Evolutionary conservation across 1,284 basidiomycete species (phyloP).

Genomic region (Abortiporus biennis): DNA sequence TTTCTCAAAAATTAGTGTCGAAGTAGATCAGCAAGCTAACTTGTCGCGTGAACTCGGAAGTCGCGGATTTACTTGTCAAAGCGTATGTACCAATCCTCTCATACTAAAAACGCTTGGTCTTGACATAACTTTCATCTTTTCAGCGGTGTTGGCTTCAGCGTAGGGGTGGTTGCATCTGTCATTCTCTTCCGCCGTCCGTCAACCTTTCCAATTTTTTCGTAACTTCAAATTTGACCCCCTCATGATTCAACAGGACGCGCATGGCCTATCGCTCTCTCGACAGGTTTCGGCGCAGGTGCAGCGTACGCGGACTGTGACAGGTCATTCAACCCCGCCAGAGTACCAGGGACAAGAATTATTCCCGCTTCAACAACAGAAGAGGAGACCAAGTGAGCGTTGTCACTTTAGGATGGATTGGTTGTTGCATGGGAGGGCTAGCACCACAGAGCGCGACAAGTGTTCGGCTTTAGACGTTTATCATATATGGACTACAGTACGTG

Average conservation of each 20-base stretch:
- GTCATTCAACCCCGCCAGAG: constrained; percentile 90
- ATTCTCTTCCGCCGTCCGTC: constrained; percentile 91
- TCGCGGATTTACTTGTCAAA: constrained; percentile 77
- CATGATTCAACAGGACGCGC: constrained; percentile 70
- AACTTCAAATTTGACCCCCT: neutral
- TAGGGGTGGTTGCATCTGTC: constrained; percentile 91
- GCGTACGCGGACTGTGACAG: constrained; percentile 96
- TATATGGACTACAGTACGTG: neutral
- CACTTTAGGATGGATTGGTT: neutral
- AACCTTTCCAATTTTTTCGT: constrained; percentile 2
- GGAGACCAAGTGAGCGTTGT: neutral
- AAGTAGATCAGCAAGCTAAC: constrained; percentile 4
- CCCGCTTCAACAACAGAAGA: constrained; percentile 13
- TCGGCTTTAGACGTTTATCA: too few relatives aligned
- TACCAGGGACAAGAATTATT: constrained; percentile 85
- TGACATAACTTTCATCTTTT: too few relatives aligned
- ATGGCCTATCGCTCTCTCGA: constrained; percentile 92
- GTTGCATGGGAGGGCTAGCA: neutral
- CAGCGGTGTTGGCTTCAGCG: constrained; percentile 92
- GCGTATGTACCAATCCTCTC: constrained; percentile 41
- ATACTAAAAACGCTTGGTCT: neutral
- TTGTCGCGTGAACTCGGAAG: constrained; percentile 29
- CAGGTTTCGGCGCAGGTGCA: constrained; percentile 85
- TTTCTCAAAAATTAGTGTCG: constrained; percentile 3
- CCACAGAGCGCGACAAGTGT: too few relatives aligned